phyloP scores from a whole-genome alignment of 495 filamentous ascomycete species.

The Massariosphaeria phaeospora region DNA sequence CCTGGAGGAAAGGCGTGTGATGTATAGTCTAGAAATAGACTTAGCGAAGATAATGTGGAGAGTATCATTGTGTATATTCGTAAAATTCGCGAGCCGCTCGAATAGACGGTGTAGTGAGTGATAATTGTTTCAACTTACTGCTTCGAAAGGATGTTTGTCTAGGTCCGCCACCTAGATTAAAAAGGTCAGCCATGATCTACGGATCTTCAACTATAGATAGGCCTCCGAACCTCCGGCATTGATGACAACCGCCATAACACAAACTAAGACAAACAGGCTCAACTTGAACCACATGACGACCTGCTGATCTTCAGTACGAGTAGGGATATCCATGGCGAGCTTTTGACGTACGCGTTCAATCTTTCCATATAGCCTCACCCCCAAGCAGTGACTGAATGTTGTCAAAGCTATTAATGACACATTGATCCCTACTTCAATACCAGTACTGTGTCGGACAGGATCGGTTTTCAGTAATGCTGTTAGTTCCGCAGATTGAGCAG shows the following conservation, averaged over 20 bases:
- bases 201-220: neutral
- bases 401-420: constrained; percentile 9
- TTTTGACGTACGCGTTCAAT: constrained; percentile 10
- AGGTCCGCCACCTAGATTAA: constrained; percentile 1
- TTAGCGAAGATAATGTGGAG: neutral
- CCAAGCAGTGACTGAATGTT: constrained; percentile 16
- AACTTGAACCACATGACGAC: constrained; percentile 25
- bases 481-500: constrained; percentile 15
- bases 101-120: neutral
- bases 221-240: constrained; percentile 13
- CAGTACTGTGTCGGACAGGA: neutral
- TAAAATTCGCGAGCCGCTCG: neutral
- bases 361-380: constrained; percentile 17
- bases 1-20: constrained; percentile 6
- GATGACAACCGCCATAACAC: constrained; percentile 10
- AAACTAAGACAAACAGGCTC: constrained; percentile 10
- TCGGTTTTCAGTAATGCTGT: constrained; percentile 5
- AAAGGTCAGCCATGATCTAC: neutral
- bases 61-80: neutral
- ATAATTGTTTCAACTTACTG: neutral
- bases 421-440: constrained; percentile 12
- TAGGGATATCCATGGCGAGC: neutral
- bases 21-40: constrained; percentile 8
- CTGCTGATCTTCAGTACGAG: neutral
- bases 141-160: neutral